Evolutionary conservation across 2,329 filamentous ascomycete genomes (phyloP), one percentile per base, ranked within the genome.

Genomic region (Alternaria angustiovoidea): DNA sequence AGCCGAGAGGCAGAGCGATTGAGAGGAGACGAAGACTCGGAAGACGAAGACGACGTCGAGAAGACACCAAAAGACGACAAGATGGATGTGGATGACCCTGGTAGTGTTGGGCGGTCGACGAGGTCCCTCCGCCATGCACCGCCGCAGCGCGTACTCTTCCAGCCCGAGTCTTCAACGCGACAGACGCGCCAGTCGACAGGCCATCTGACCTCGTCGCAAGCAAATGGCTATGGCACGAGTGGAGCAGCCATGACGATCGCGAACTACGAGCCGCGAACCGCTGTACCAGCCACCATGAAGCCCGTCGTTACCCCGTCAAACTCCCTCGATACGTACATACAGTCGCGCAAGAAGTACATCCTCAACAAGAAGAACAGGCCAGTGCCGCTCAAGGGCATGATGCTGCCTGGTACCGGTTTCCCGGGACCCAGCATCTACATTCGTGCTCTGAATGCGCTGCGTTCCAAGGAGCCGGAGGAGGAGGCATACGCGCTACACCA

Each of bases 401-500:
- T 82, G 86, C 80, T 83, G 57, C 87, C 88, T 16, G 87, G 90
- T 42, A 88, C 81, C 68, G 87, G 87, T 7, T 91, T 89, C 68
- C 88, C 91, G 63, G 92, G 92, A 1, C 91, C 92, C 2, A 95
- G 96, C 73, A 97, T 97, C 65, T 98, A 97, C 74, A 90, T 94
- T 49, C 89, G 94, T 43, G 96, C 93, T 64, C 85, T 96, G 38
- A 89, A 94, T 68, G 90, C 94, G 5, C 82, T 99, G 26, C 91
- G 91, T 63, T 97, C 93, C 14, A 88, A 88, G 2, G 87, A 96
- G 26, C 86, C 86, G 4, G 86, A 89, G 12, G 94, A 99, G 75
- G 91, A 97, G 71, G 89, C 92, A n/a, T 98, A 96, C 79, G 94
- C 93, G 0, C 83, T 98, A 11, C 93, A 96, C 70, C 94, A 98